Conservation (phyloP, 371 early-diverging fungal genomes). For the Nematocida sp. region DNA sequence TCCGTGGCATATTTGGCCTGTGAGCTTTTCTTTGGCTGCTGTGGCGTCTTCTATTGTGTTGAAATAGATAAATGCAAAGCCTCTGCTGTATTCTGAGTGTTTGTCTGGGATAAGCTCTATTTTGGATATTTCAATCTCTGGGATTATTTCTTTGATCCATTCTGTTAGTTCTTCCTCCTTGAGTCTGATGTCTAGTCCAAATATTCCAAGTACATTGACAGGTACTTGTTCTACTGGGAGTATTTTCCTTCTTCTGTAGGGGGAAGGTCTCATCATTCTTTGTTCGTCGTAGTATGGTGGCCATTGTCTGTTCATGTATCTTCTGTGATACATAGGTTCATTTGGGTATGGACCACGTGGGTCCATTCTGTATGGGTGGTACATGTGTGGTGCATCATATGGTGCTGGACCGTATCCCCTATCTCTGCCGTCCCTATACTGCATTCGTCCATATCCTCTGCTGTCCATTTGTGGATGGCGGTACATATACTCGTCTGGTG, state of each 20-base stretch:
- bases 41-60: constrained; percentile 58
- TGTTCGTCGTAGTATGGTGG: constrained; percentile 7
- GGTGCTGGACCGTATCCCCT: not conserved
- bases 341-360: not conserved
- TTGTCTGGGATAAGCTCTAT: constrained; percentile 53
- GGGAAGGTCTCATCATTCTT: not conserved
- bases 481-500: constrained; percentile 16
- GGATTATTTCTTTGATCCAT: constrained; percentile 54
- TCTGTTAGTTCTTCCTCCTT: constrained; percentile 55
- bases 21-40: constrained; percentile 53
- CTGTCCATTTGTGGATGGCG: no score
- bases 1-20: constrained; percentile 52
- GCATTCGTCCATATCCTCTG: not conserved
- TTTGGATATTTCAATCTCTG: constrained; percentile 43
- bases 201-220: constrained; percentile 56
- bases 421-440: not conserved
- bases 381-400: not conserved
- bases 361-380: constrained; percentile 14
- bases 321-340: not conserved
- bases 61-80: constrained; percentile 63
- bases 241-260: not conserved
- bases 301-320: not conserved
- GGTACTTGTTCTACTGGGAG: constrained; percentile 31
- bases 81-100: constrained; percentile 47
- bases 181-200: constrained; percentile 53